Evolutionary conservation across 305 asterid genomes (phyloP).

Genomic region (Solanum hybrid): DNA sequence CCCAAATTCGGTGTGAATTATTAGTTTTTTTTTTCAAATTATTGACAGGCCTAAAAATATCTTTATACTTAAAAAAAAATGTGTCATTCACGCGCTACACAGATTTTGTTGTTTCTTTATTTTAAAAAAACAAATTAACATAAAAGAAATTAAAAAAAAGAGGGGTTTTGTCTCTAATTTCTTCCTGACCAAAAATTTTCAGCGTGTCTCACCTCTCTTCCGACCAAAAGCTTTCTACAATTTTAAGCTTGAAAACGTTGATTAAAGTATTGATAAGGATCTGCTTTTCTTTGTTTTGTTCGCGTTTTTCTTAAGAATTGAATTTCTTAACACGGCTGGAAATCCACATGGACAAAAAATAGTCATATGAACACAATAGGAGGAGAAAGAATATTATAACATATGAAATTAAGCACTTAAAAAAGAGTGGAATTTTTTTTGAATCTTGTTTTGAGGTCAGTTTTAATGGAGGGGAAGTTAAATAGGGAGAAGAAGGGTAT

Average conservation of each 20-base stretch:
- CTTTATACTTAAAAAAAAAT: fast-evolving
- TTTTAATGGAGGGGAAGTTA: too few species aligned
- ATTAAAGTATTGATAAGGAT: neutral
- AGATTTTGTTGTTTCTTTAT: neutral
- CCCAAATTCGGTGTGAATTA: fast-evolving
- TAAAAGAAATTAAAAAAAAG: neutral
- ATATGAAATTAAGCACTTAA: neutral
- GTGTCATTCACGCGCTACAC: too few species aligned
- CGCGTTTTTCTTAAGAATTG: neutral
- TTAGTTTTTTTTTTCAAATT: fast-evolving
- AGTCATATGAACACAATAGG: neutral
- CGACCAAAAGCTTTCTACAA: neutral
- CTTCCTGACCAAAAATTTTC: too few species aligned
- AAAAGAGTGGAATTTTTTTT: neutral
- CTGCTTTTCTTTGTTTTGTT: neutral
- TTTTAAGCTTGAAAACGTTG: neutral
- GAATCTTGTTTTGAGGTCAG: neutral
- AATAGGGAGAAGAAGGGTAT: too few species aligned
- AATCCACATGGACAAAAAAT: neutral
- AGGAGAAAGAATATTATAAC: neutral
- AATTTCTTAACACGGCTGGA: neutral
- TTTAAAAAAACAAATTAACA: neutral
- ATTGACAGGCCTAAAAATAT: too few species aligned
- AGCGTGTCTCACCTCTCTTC: neutral
- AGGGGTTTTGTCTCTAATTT: neutral